Evolutionary conservation across 345 rosid genomes (phyloP).

Genomic region (Populus pruinosa): DNA sequence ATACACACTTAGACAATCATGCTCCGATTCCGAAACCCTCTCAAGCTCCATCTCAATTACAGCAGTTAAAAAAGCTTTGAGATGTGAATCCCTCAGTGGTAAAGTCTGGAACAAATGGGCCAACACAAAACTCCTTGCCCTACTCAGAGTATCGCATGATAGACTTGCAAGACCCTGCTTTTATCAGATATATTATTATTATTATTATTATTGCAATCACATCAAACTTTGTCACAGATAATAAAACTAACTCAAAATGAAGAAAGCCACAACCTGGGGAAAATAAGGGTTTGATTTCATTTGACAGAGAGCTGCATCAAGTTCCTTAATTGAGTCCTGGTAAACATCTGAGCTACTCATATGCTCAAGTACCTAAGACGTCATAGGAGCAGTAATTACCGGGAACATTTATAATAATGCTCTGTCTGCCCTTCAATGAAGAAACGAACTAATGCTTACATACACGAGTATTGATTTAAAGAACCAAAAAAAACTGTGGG

Average conservation of each 20-base stretch:
- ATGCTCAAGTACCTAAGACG: slow-evolving; percentile 40
- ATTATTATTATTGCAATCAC: neutral
- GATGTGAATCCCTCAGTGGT: slow-evolving; percentile 62
- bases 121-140: slow-evolving; percentile 40
- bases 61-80: slow-evolving; percentile 56
- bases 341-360: slow-evolving; percentile 41
- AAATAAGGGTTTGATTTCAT: slow-evolving; percentile 55
- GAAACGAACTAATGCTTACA: neutral
- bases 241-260: no score
- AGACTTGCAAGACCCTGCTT: slow-evolving; percentile 68
- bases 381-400: neutral
- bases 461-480: neutral
- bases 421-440: neutral
- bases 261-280: slow-evolving; percentile 55
- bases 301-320: slow-evolving; percentile 55
- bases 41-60: slow-evolving; percentile 47
- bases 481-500: neutral
- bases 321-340: slow-evolving; percentile 50
- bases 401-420: neutral
- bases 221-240: neutral
- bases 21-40: slow-evolving; percentile 20
- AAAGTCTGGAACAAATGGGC: slow-evolving; percentile 49
- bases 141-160: slow-evolving; percentile 47
- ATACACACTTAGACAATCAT: slow-evolving; percentile 28
- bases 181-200: neutral